Conservation (phyloP, 495 filamentous ascomycete genomes). For the Polyplosphaeria fusca region DNA sequence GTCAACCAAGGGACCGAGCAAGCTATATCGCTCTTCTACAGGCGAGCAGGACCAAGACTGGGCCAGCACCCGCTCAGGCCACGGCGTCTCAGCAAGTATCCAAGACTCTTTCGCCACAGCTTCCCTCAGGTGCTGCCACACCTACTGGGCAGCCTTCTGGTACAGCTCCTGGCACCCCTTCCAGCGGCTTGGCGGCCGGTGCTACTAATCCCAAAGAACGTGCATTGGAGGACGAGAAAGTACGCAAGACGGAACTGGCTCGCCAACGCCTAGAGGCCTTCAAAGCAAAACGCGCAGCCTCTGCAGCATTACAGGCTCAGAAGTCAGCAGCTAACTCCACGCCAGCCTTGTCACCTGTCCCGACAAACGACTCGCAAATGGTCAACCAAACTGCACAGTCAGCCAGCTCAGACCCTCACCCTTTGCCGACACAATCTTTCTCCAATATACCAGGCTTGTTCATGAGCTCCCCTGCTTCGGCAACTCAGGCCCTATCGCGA, state of each 20-base stretch:
- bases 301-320: background rate
- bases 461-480: constrained; percentile 41
- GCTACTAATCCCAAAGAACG: too few species aligned
- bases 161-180: too few species aligned
- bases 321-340: background rate
- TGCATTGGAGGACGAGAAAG: constrained; percentile 17
- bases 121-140: background rate
- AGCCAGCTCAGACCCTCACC: background rate
- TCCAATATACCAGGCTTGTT: constrained; percentile 54
- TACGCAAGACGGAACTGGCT: constrained; percentile 25
- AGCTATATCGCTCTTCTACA: background rate
- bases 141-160: background rate
- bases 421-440: background rate
- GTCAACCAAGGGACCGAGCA: background rate
- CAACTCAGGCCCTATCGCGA: background rate
- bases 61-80: background rate
- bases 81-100: background rate
- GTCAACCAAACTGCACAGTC: background rate
- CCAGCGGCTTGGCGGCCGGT: too few species aligned
- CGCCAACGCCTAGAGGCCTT: constrained; percentile 30
- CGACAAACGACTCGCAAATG: background rate
- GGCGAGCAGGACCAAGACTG: background rate
- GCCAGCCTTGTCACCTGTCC: background rate
- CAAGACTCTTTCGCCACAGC: background rate
- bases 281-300: background rate